Percentiles rank a stretch among this genome's conserved stretches.
Evolutionary conservation across 1,284 basidiomycete genomes (phyloP).

Genomic region (Ceratobasidium sp.): DNA sequence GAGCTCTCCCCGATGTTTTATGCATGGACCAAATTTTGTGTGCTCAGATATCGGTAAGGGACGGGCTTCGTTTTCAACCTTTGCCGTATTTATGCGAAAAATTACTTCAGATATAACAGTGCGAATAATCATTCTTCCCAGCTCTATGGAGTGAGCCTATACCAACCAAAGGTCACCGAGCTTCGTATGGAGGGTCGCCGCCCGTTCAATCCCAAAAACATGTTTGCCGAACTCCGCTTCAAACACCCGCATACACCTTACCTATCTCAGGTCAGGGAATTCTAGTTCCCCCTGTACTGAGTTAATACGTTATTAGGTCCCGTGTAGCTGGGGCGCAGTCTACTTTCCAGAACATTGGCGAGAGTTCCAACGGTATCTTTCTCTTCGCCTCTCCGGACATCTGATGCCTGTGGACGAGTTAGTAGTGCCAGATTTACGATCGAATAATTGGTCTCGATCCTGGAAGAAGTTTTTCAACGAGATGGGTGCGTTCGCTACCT

Average conservation of each 20-base stretch:
- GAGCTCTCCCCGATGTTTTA: slow-evolving; percentile 84
- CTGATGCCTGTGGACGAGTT: slow-evolving; percentile 54
- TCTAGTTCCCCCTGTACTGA: background rate
- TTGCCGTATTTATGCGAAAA: background rate
- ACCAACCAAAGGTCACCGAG: slow-evolving; percentile 82
- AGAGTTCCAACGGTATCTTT: slow-evolving; percentile 79
- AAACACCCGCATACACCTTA: slow-evolving; percentile 67
- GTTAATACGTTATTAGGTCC: slow-evolving; percentile 61
- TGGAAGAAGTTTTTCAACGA: slow-evolving; percentile 92
- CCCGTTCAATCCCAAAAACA: slow-evolving; percentile 66
- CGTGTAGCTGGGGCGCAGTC: slow-evolving; percentile 88
- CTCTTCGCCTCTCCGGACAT: slow-evolving; percentile 64
- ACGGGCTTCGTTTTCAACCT: background rate
- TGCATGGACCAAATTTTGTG: slow-evolving; percentile 78
- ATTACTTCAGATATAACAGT: slow-evolving; percentile 60
- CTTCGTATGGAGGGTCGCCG: slow-evolving; percentile 70
- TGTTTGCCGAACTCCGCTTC: slow-evolving; percentile 59
- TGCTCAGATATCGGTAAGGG: slow-evolving; percentile 73
- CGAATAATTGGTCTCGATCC: slow-evolving; percentile 77
- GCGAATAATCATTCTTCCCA: slow-evolving; percentile 52
- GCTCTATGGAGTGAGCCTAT: slow-evolving; percentile 80
- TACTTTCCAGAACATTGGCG: slow-evolving; percentile 88
- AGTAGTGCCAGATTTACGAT: slow-evolving; percentile 75
- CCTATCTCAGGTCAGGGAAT: slow-evolving; percentile 44
- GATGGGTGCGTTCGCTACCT: slow-evolving; percentile 49